Percentiles rank a stretch among this genome's conserved stretches.
These are phyloP conservation scores for Aspergillus sp. DNA, from an alignment of 2,329 filamentous ascomycete species.

Conservation along the genomic window DNA sequence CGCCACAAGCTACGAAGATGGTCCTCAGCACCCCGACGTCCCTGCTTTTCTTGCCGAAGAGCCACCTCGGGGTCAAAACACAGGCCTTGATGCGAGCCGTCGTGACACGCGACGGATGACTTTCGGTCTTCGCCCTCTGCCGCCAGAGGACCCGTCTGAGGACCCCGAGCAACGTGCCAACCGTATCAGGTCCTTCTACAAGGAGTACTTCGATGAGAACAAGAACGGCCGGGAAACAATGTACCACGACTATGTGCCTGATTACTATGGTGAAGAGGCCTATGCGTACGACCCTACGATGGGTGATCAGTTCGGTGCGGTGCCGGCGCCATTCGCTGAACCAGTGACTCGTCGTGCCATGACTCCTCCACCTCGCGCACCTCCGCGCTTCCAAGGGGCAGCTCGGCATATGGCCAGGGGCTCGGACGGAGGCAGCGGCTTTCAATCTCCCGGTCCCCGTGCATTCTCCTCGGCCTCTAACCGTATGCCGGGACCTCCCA, in stretches of 20 bases:
- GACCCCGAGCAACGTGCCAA: constrained; percentile 94
- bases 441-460: constrained; percentile 51
- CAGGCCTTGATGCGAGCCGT: constrained; percentile 27
- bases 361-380: constrained; percentile 81
- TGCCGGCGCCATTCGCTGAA: constrained; percentile 70
- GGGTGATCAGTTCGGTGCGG: constrained; percentile 35
- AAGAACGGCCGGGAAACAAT: constrained; percentile 60
- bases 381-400: constrained; percentile 56
- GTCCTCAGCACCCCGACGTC: constrained; percentile 15
- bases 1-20: constrained; percentile 20
- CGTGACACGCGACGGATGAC: constrained; percentile 55
- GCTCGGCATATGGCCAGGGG: constrained; percentile 50
- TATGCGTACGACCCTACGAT: constrained; percentile 56
- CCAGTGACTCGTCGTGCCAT: constrained; percentile 86
- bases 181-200: constrained; percentile 97
- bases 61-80: constrained; percentile 22
- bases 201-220: constrained; percentile 95
- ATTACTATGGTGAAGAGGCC: constrained; percentile 66
- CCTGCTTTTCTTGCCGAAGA: constrained; percentile 29
- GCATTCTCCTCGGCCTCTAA: constrained; percentile 66
- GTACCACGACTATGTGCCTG: constrained; percentile 73
- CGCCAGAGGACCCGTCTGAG: constrained; percentile 81
- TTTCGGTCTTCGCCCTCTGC: constrained; percentile 75
- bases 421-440: constrained; percentile 40
- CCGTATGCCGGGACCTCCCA: constrained; percentile 44